phyloP scores from a whole-genome alignment of 345 rosid genomes.

The Eucalyptus lansdowneana region DNA sequence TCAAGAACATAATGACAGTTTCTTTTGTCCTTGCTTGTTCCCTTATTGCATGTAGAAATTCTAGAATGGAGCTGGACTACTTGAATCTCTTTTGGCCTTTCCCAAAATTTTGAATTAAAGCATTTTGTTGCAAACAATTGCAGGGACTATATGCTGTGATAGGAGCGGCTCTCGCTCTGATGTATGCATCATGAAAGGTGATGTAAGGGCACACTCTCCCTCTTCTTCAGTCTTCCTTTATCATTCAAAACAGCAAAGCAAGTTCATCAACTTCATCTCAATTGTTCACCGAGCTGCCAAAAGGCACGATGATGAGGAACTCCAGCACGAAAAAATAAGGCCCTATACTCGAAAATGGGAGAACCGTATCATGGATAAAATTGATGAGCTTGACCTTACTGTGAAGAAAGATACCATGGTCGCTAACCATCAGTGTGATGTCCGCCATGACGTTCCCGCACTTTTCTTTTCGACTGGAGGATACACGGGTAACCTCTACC shows the following conservation, averaged over 20 bases:
- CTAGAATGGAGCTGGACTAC: not conserved
- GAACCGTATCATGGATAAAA: slow-evolving; percentile 49
- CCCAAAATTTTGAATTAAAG: not conserved
- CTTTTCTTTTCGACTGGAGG: slow-evolving; percentile 83
- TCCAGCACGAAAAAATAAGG: slow-evolving; percentile 42
- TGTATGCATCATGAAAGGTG: slow-evolving; percentile 69
- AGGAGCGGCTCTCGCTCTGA: slow-evolving; percentile 55
- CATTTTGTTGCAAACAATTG: not conserved
- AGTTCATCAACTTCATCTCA: not conserved
- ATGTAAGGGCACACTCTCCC: slow-evolving; percentile 43
- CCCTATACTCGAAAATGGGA: slow-evolving; percentile 95
- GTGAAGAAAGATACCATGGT: slow-evolving; percentile 7
- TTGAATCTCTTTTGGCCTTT: not conserved
- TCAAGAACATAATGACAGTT: not conserved
- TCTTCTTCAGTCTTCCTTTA: slow-evolving; percentile 57
- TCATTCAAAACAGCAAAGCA: not conserved
- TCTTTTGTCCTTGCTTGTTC: not conserved
- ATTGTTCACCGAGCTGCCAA: not conserved
- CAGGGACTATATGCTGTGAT: slow-evolving; percentile 79
- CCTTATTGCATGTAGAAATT: not conserved
- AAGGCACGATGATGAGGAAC: not conserved
- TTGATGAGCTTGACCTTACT: slow-evolving; percentile 48
- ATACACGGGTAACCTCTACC: slow-evolving; percentile 70
- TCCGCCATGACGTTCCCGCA: slow-evolving; percentile 47
- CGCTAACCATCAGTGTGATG: slow-evolving; percentile 27